These are phyloP conservation scores for Heliosperma pusillum DNA, from an alignment of 148 eudicot species.

Conservation along the genomic window DNA sequence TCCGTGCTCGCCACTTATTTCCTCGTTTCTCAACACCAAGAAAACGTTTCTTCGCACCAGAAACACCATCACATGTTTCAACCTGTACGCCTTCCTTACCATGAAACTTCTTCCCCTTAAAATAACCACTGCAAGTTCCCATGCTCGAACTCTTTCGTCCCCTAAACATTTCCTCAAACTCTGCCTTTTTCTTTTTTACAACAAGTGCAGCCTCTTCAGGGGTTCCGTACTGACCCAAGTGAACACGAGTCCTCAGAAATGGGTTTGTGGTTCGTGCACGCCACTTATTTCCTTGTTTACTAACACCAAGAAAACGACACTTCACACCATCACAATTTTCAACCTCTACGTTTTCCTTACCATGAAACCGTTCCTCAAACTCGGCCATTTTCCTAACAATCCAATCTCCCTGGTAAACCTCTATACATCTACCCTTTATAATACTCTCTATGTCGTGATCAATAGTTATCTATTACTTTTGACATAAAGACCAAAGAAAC, in stretches of 20 bases:
- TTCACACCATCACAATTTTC: too few species aligned
- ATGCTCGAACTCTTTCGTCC: neutral
- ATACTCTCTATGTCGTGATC: too few species aligned
- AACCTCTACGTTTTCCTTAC: too few species aligned
- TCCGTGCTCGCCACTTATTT: slow-evolving; percentile 17
- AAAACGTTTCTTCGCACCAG: neutral
- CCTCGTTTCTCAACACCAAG: slow-evolving; percentile 12
- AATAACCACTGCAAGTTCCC: neutral
- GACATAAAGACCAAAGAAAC: too few species aligned
- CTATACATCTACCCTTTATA: neutral
- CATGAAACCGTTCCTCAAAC: neutral
- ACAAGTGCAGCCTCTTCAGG: slow-evolving; percentile 21
- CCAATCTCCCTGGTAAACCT: neutral
- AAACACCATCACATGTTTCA: too few species aligned
- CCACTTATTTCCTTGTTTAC: slow-evolving; percentile 15
- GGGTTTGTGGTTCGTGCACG: slow-evolving; percentile 16
- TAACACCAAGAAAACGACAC: slow-evolving; percentile 9
- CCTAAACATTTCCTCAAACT: slow-evolving; percentile 12
- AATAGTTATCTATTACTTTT: too few species aligned
- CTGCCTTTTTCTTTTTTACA: slow-evolving; percentile 18
- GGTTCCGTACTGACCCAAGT: slow-evolving; percentile 2
- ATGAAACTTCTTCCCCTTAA: neutral
- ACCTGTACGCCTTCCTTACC: too few species aligned
- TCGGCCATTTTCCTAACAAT: neutral
- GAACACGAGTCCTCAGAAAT: neutral